Evolutionary conservation across 495 filamentous ascomycete species (phyloP), one percentile per base, ranked within the genome.

Genomic region (Aspergillus heteromorphus): DNA sequence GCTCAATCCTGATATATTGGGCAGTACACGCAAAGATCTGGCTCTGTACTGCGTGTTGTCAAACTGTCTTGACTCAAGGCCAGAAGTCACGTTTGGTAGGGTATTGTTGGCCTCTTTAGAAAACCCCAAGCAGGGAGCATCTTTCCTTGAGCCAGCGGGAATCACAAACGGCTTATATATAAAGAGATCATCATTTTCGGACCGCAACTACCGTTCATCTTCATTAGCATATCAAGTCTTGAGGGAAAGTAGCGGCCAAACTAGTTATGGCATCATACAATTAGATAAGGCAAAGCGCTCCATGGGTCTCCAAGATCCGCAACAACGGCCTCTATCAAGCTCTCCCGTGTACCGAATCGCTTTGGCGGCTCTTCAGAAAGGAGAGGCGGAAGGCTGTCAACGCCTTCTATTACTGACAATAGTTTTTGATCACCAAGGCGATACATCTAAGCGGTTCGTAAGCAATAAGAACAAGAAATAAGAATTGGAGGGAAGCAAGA

Each of bases 271-370:
- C 6, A 23, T 31, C 82, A 64, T 74, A 92, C 87, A 64, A 97
- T 83, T 31, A 98, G 74, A 66, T 93, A 88, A 18, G 93, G 90
- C 11, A 79, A 82, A 56, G 77, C 85, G 27, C 76, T 73, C 18
- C 75, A 81, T 8, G 76, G 63, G 67, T 96, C 89, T 10, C 93
- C 93, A 40, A 98, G 78, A 53, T 97, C 86, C 41, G 91, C 83
- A 5, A 96, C 78, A 23, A 96, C 58, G 23, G 92, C 79, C 64
- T 97, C 91, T 17, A 81, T 80, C 5, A 97, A 62, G 1, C 70
- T 73, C 61, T 91, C 91, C 58, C 84, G 85, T 8, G 80, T 78
- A 30, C 81, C 82, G n/a, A 82, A 82, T 64, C 85, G 81, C 62
- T 85, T 84, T 11, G 81, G 83, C 54, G 83, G 87, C 8, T 91